These are phyloP conservation scores for Heliamphora exappendiculata DNA, from an alignment of 148 eudicot species.

Conservation along the genomic window DNA sequence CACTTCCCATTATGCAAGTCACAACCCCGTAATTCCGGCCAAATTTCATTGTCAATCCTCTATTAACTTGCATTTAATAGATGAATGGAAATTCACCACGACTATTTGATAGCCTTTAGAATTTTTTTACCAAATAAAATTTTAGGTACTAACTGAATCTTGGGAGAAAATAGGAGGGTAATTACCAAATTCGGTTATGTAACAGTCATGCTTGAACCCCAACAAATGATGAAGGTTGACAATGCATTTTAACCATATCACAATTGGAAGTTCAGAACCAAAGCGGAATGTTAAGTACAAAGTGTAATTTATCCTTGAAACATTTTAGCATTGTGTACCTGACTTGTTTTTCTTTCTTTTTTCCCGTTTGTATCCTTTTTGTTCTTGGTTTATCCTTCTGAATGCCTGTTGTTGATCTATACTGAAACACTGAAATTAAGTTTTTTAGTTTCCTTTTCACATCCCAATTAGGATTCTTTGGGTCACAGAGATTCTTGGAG, in stretches of 20 bases:
- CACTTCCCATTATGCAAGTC: not conserved
- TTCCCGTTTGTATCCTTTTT: not conserved
- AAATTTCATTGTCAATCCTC: not conserved
- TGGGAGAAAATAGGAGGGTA: no score
- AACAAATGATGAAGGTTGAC: no score
- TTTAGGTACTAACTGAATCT: no score
- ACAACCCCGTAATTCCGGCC: not conserved
- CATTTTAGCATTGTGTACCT: not conserved
- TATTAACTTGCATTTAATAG: no score
- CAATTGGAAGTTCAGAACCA: not conserved
- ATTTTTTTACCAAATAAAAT: not conserved
- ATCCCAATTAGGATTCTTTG: slow-evolving; percentile 59
- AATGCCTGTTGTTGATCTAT: not conserved
- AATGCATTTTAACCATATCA: not conserved
- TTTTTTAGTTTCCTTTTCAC: slow-evolving; percentile 9
- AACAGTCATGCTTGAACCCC: no score
- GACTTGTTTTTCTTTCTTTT: not conserved
- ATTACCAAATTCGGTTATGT: no score
- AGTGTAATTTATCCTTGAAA: not conserved
- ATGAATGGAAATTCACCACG: no score
- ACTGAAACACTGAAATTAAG: not conserved
- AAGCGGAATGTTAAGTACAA: not conserved
- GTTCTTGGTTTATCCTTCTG: not conserved
- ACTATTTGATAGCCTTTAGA: not conserved
- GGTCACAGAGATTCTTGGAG: slow-evolving; percentile 80